Evolutionary conservation across 768 basidiomycete genomes (phyloP), one percentile per base, ranked within the genome.

Genomic region (Lyophyllum semitale): DNA sequence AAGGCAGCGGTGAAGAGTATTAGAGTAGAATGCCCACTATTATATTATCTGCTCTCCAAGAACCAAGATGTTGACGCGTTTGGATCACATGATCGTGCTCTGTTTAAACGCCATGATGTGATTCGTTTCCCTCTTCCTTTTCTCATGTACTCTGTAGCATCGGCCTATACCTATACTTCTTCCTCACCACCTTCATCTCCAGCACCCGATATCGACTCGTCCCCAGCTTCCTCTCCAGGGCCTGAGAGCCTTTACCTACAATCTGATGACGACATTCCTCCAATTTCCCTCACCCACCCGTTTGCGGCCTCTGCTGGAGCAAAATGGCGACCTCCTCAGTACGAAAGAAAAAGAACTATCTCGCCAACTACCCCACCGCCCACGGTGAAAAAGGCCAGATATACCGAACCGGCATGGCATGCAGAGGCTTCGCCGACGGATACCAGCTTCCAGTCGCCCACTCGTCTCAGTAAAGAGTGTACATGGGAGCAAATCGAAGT

Each of bases 231-330:
- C 40, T 64, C 76, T 37, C 65, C 72, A 42, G 56, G 60, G 22
- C 62, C 63, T 7, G 65, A 50, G 25, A 42, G 64, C 25, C 51
- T 60, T 25, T 17, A 52, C 38, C 22, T 54, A 25, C 26, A 60
- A 13, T 51, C 54, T 46, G 56, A 63, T 13, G 60, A 57, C 48
- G 47, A 49, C n/a, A 56, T 59, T 26, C 44, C 50, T 25, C 58
- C 59, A 53, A 38, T 57, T 59, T 54, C 55, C 27, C 64, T 56
- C 58, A 56, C 26, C 55, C 68, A 88, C 60, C 86, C 85, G 0
- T 82, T 85, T 50, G 83, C 88, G 12, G 87, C 78, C 0, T 84
- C 85, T 1, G 77, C 79, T 3, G 82, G 81, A 52, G 75, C 78
- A 3, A 71, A 61, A 26, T 75, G 74, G 61, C 62, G 62, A 4